Base-by-base conservation (phyloP, 805 yeast genomes). In the Metschnikowia peoriensis region DNA sequence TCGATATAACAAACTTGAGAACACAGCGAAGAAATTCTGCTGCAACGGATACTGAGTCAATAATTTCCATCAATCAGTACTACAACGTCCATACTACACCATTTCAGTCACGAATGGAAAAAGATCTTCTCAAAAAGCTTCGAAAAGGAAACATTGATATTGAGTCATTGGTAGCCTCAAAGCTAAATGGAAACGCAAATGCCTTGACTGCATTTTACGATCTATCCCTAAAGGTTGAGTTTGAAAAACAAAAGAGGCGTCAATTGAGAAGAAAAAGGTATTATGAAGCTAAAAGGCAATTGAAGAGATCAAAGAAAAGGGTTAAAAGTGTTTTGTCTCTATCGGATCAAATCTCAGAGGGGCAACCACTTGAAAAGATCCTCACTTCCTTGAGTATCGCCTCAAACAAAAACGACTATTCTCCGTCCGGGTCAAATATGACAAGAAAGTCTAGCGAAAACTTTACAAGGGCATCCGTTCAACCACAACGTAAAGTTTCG, bases 141-240 rank as follows among this genome's bases (percentile, higher is more conserved):
- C 77, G 78, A 42, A 77, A 81, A 52, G 66, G 82, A 28, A 86
- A 89, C n/a, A 71, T 89, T 38, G 88, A 88, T 63, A 75, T 79
- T 2, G 86, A 83, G 12, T 67, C 76, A 1, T 69, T 91, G 34
- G 82, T 81, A 58, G 72, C 78, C 8, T 80, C 87, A 29, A 83
- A 90, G 4, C 61, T 70, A 29, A 75, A 78, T 51, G 77, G 79
- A 44, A 82, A 85, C 51, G 81, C 89, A 68, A 94, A 88, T 66
- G 74, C 89, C 0, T 70, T 88, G 14, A 82, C 88, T 12, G 96
- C 93, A 0, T 76, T 85, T 52, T 90, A 92, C 86, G 84, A 84
- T 44, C 71, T 89, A 16, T 67, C 84, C 15, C 67, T 86, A 29
- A 89, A 87, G 22, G 70, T 72, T 45, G 84, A 81, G 57, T 70